Evolutionary conservation across 1,284 basidiomycete genomes (phyloP), one percentile per base, ranked within the genome.

Genomic region (Irpex sp.): DNA sequence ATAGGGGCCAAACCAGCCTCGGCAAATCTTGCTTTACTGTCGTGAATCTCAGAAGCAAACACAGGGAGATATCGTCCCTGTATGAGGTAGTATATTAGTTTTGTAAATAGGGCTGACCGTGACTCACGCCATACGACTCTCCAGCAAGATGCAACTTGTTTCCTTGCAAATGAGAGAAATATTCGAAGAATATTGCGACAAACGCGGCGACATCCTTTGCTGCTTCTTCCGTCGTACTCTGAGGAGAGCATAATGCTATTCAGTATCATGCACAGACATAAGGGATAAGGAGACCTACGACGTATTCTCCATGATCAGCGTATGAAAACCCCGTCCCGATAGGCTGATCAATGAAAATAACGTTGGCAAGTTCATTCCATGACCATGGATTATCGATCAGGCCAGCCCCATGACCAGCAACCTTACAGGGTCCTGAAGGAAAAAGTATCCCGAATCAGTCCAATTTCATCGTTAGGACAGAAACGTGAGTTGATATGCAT

Each of bases 61-160:
- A 94, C 78, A 2, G 94, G 94, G 4, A 95, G 79, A 74, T 94
- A 95, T 19, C 92, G 85, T 1, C 94, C 93, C 85, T 89, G 62
- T 34, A 11, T n/a, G 15, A 4, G 47, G 4, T 11, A 3, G 11
- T 52, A 11, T 54, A 17, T 17, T 44, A 52, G 17, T 1, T 61
- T n/a, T 11, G 5, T 5, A n/a, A 21, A n/a, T 8, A 21, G 34
- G 51, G 21, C 40, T 19, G 19, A 6, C 13, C 37, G 19, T n/a
- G 5, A 73, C 78, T 19, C 65, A 85, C 85, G 0, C 81, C 85
- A 70, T 89, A 89, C 0, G 86, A 88, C 74, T 91, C 89, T 5
- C 89, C 89, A 9, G 89, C 79, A 81, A 92, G 84, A 70, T 91
- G 89, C 73, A 92, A 86, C 3, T 78, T 74, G 19, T 88, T 76